Evolutionary conservation across 371 early-diverging fungal genomes (phyloP).

Genomic region (Lichtheimia hyalospora): DNA sequence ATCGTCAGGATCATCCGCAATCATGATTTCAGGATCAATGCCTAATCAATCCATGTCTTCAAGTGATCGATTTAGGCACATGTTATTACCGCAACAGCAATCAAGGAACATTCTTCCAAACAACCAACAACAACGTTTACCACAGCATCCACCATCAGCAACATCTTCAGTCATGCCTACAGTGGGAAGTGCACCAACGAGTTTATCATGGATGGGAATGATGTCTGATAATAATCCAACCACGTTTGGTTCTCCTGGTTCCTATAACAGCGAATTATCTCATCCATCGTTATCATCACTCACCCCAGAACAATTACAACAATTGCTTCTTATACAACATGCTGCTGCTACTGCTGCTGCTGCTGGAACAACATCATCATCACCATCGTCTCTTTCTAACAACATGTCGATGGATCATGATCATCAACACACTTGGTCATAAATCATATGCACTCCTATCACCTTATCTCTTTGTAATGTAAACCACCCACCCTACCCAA

Average conservation of each 20-base stretch:
- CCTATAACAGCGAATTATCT: constrained; percentile 1
- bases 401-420: constrained; percentile 15
- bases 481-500: background rate
- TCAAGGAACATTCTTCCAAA: constrained; percentile 16
- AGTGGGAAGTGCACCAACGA: constrained; percentile 21
- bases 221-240: constrained; percentile 9
- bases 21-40: constrained; percentile 19
- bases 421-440: constrained; percentile 15
- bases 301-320: constrained; percentile 23
- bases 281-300: constrained; percentile 13
- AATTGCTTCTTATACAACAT: constrained; percentile 20
- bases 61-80: constrained; percentile 10
- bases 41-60: constrained; percentile 16
- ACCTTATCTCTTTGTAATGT: constrained; percentile 6
- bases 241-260: constrained; percentile 4
- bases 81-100: constrained; percentile 7
- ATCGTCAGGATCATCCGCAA: constrained; percentile 1
- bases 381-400: background rate
- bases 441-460: background rate
- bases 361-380: background rate
- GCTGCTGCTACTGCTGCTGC: constrained; percentile 10
- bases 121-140: constrained; percentile 16
- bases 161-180: constrained; percentile 7
- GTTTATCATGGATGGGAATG: constrained; percentile 26
- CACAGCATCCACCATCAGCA: constrained; percentile 11